A percentile compares a stretch with the other conserved stretches of the same genome.
Evolutionary conservation across 108 stramenopile species (phyloP).

Genomic region (Nitzschia sp.): DNA sequence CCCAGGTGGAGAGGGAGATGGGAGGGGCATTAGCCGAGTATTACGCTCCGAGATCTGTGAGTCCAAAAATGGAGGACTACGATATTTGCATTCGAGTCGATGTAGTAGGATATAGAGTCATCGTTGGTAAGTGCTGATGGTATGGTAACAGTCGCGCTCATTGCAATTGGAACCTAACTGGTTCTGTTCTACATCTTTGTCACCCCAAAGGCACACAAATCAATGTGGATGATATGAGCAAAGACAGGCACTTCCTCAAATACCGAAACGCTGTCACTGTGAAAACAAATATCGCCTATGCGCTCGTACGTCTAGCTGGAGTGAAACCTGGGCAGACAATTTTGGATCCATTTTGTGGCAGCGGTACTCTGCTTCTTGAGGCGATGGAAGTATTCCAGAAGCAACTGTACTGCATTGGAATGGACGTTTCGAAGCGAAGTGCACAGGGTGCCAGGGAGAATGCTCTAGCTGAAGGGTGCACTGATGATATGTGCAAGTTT

Average conservation of each 20-base stretch:
- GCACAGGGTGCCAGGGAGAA: slow-evolving; percentile 63
- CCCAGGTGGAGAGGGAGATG: slow-evolving; percentile 61
- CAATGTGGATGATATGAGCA: slow-evolving; percentile 63
- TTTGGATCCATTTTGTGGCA: slow-evolving; percentile 59
- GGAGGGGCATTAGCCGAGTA: slow-evolving; percentile 64
- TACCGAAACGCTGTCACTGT: slow-evolving; percentile 71
- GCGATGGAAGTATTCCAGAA: slow-evolving; percentile 52
- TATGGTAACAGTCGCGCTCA: not conserved
- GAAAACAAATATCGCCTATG: slow-evolving; percentile 73
- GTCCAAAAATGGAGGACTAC: slow-evolving; percentile 67
- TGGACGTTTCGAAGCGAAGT: slow-evolving; percentile 61
- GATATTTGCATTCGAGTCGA: slow-evolving; percentile 60
- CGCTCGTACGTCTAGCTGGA: slow-evolving; percentile 59
- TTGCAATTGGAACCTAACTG: no score
- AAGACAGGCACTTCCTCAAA: slow-evolving; percentile 58
- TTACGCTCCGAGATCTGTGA: slow-evolving; percentile 31
- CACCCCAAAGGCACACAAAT: slow-evolving; percentile 35
- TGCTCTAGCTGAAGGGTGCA: slow-evolving; percentile 39
- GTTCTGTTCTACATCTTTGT: no score
- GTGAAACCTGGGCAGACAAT: slow-evolving; percentile 44
- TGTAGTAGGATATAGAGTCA: slow-evolving; percentile 48
- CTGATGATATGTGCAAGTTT: slow-evolving; percentile 45
- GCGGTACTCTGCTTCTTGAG: slow-evolving; percentile 58
- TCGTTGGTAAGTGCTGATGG: slow-evolving; percentile 36
- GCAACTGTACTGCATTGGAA: slow-evolving; percentile 47